A percentile compares a stretch with the other conserved stretches of the same genome.
These are phyloP conservation scores for Coemansia guatemalensis DNA, from an alignment of 192 early-diverging fungal genomes.

Conservation along the genomic window DNA sequence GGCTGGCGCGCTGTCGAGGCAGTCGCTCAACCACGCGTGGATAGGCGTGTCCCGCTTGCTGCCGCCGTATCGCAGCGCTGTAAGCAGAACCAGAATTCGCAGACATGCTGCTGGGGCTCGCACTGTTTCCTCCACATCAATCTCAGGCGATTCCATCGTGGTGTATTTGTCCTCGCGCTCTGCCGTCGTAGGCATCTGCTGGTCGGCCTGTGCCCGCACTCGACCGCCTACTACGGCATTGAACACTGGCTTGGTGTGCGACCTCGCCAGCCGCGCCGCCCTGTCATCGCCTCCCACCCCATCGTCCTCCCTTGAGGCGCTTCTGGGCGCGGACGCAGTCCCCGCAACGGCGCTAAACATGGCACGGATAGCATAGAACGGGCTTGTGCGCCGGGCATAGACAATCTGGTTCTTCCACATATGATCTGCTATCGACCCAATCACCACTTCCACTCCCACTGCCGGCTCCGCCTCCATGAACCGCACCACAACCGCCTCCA, in stretches of 20 bases:
- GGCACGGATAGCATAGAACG: constrained; percentile 38
- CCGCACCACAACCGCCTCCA: constrained; percentile 40
- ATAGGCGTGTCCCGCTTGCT: constrained; percentile 44
- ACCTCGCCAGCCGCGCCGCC: constrained; percentile 14
- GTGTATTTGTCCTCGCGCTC: constrained; percentile 3
- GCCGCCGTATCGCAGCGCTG: constrained; percentile 37
- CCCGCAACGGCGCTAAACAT: constrained; percentile 27
- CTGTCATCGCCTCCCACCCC: background rate
- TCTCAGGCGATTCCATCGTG: background rate
- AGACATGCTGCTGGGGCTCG: constrained; percentile 25
- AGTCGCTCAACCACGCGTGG: constrained; percentile 48
- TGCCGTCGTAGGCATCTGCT: constrained; percentile 17
- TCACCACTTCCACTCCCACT: constrained; percentile 43
- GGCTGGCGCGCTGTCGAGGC: constrained; percentile 26
- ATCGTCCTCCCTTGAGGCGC: background rate
- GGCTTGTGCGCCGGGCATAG: constrained; percentile 26
- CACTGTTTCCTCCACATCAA: constrained; percentile 8
- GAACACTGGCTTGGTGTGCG: constrained; percentile 28
- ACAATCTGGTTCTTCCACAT: constrained; percentile 41
- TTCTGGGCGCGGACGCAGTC: background rate
- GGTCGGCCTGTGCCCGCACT: constrained; percentile 14
- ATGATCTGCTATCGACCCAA: constrained; percentile 42
- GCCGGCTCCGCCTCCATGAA: constrained; percentile 44
- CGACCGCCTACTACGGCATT: constrained; percentile 46
- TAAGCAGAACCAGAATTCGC: constrained; percentile 35